Base-by-base conservation (phyloP, 179 eudicot genomes). In the Amaranthus tricolor region DNA sequence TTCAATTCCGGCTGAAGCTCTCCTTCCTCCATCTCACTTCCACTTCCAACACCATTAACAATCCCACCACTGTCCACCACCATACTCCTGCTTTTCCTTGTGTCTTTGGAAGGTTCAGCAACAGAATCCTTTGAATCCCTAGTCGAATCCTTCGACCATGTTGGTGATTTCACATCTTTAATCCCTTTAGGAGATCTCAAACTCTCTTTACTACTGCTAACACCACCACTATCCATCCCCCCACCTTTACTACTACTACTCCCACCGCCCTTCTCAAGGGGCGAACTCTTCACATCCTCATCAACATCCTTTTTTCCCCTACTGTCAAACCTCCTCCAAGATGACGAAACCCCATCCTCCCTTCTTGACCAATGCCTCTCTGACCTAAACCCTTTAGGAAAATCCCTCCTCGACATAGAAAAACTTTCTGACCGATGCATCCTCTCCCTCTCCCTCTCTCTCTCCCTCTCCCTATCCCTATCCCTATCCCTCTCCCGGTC, bases 21-120 rank as follows among this genome's bases (percentile, higher is more conserved):
- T 52, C 99, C 99, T 85, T 92, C 99, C 83, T 95, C 99, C 82
- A 86, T 88, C 83, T 95, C 99, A 79, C 86, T 85, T 53, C 78
- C 87, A 76, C 83, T 81, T 13, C 73, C 84, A 74, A 71, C 70
- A 13, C 74, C 83, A 56, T 56, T 57, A 24, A 62, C 82, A 75
- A 74, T 76, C 44, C 60, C 75, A 58, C 80, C 90, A 81, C 89
- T 88, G 80, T 89, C 93, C n/a, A 73, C 90, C 47, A 71, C 84
- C 64, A 78, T 16, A 68, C 83, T 85, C 62, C 87, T 91, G 45
- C 74, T 85, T 81, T 85, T 92, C 85, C 84, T 95, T 44, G 78
- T 80, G 75, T 82, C 87, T 85, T 88, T 94, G 0, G 84, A 74
- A 12, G 85, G 81, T 83, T 92, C 96, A 51, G 88, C 89, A 54